Conservation (phyloP, 2,329 filamentous ascomycete species). For the Herpotrichia juniperi region DNA sequence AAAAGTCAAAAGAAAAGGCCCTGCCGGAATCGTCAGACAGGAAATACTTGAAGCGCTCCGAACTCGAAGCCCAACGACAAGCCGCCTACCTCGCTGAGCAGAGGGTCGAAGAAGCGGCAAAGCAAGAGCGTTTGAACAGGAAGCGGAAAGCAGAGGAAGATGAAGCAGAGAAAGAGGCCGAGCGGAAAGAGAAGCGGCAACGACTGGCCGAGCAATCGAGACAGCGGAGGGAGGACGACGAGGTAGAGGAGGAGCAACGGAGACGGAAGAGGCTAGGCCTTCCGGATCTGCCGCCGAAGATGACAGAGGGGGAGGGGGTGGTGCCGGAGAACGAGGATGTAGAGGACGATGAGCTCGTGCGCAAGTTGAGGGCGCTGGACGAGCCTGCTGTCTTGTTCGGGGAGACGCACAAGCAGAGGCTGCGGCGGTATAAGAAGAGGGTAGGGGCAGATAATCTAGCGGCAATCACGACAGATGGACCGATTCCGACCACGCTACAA, state of each 20-base stretch:
- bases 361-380: conserved; percentile 71
- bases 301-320: conserved; percentile 52
- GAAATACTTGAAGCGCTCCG: conserved; percentile 85
- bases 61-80: conserved; percentile 81
- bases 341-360: conserved; percentile 70
- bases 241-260: conserved; percentile 73
- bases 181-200: conserved; percentile 81
- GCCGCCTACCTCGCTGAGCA: conserved; percentile 85
- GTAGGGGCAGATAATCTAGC: conserved; percentile 49
- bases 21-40: conserved; percentile 43
- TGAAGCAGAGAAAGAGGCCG: conserved; percentile 69
- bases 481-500: conserved; percentile 84
- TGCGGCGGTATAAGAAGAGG: conserved; percentile 74
- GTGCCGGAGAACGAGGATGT: conserved; percentile 65
- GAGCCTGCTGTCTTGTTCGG: conserved; percentile 82
- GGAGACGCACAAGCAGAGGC: conserved; percentile 72
- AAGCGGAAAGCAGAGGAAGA: conserved; percentile 94
- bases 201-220: conserved; percentile 82
- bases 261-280: conserved; percentile 79
- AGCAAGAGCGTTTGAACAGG: conserved; percentile 69
- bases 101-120: conserved; percentile 72
- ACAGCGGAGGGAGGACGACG: conserved; percentile 71
- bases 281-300: conserved; percentile 68
- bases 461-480: conserved; percentile 68
- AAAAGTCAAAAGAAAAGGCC: conserved; percentile 70